phyloP scores from a whole-genome alignment of 495 filamentous ascomycete species.

The Penicillium herquei region DNA sequence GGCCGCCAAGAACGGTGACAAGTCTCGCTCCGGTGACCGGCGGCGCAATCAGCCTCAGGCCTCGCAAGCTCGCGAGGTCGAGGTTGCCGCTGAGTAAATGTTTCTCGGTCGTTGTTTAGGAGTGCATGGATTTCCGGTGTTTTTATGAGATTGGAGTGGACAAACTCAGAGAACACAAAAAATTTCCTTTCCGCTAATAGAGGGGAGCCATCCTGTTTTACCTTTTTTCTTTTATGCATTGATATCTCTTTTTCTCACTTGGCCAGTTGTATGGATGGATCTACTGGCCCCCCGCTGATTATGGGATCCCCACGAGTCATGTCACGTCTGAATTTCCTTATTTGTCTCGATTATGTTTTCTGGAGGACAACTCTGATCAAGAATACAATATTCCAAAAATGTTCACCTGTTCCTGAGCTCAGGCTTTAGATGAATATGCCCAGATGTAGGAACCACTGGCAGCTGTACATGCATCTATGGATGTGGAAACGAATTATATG shows the following conservation, averaged over 20 bases:
- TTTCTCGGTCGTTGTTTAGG: conserved; percentile 14
- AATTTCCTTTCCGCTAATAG: conserved; percentile 28
- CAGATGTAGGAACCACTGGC: too few species aligned
- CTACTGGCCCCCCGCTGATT: conserved; percentile 24
- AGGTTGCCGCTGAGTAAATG: conserved; percentile 30
- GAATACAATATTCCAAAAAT: conserved; percentile 24
- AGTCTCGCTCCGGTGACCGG: conserved; percentile 32
- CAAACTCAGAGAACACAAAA: conserved; percentile 23
- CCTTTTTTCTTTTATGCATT: conserved; percentile 24
- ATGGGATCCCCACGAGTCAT: conserved; percentile 41
- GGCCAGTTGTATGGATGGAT: conserved; percentile 27
- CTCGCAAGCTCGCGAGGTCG: conserved; percentile 33
- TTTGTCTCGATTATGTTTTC: conserved; percentile 22
- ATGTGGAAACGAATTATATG: too few species aligned
- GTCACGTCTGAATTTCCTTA: conserved; percentile 27
- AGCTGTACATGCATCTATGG: too few species aligned
- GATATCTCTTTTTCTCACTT: conserved; percentile 15
- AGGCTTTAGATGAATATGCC: too few species aligned
- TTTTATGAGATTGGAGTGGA: conserved; percentile 25
- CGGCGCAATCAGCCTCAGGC: conserved; percentile 33
- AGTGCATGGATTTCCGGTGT: conserved; percentile 27
- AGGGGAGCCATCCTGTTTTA: conserved; percentile 18
- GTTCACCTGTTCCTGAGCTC: too few species aligned
- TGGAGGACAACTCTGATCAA: conserved; percentile 21
- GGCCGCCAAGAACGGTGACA: conserved; percentile 31